Evolutionary conservation across 2,329 filamentous ascomycete genomes (phyloP).

Genomic region (Xylaria arbuscula): DNA sequence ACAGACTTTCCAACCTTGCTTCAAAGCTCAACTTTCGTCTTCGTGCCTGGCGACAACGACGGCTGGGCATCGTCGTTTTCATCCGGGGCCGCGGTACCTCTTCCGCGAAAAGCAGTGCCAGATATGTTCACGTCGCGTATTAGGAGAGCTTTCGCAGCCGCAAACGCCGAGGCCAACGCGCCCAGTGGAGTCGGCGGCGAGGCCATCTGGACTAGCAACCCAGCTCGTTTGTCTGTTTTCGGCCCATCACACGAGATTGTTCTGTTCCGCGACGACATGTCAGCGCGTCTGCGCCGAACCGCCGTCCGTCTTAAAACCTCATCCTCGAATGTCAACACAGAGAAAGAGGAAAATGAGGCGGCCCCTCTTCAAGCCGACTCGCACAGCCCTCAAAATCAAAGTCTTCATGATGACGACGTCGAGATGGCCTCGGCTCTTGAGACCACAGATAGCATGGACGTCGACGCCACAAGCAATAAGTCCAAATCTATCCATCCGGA

Average conservation of each 20-base stretch:
- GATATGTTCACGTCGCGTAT: slow-evolving; percentile 91
- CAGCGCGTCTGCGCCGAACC: slow-evolving; percentile 79
- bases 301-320: slow-evolving; percentile 74
- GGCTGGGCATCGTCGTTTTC: slow-evolving; percentile 93
- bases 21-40: slow-evolving; percentile 83
- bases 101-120: slow-evolving; percentile 79
- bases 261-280: slow-evolving; percentile 87
- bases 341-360: slow-evolving; percentile 38
- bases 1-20: slow-evolving; percentile 86
- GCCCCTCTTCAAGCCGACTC: slow-evolving; percentile 15
- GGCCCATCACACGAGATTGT: slow-evolving; percentile 89
- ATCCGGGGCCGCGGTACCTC: slow-evolving; percentile 75
- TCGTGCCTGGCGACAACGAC: slow-evolving; percentile 96
- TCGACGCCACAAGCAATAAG: slow-evolving; percentile 49
- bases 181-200: slow-evolving; percentile 69
- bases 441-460: slow-evolving; percentile 56
- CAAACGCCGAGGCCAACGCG: slow-evolving; percentile 75
- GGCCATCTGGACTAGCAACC: slow-evolving; percentile 90
- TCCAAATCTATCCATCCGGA: slow-evolving; percentile 24
- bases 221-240: slow-evolving; percentile 83
- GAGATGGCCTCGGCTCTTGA: slow-evolving; percentile 50
- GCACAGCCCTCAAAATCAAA: slow-evolving; percentile 25
- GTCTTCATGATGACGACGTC: slow-evolving; percentile 45
- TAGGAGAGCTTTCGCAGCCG: slow-evolving; percentile 80
- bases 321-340: slow-evolving; percentile 38